Evolutionary conservation across 371 early-diverging fungal genomes (phyloP), one percentile per base, ranked within the genome.

Genomic region (Chytridium lagenaria): DNA sequence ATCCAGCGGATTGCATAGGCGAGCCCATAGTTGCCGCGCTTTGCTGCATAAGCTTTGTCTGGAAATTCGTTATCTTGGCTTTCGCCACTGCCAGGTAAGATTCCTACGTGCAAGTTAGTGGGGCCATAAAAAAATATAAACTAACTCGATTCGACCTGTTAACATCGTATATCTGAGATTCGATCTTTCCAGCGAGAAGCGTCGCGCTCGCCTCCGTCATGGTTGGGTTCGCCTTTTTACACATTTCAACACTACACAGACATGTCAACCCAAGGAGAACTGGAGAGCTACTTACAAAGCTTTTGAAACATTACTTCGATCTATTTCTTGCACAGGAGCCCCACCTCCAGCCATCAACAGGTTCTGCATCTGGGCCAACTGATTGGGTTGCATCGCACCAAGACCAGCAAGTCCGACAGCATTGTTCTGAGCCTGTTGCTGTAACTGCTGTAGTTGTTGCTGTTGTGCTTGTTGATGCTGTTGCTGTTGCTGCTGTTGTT

Each of bases 11-110:
- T 16, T 28, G 61, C 3, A 61, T 2, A 15, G 61, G 61, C 61
- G 61, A 61, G 3, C 61, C 61, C 61, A 61, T 61, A 15, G 61
- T 36, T 12, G 61, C 61, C 12, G 55, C 55, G 12, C 5, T n/a
- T 7, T 28, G 16, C 23, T 61, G 61, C 5, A 5, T 7, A 7
- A 61, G 16, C 61, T 61, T 61, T 7, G 19, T 37, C 16, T 37
- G 61, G 34, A 61, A 26, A 15, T 7, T 2, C 5, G 15, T 33
- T 34, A 61, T 7, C 23, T 61, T 61, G 12, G 30, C 19, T 26
- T 23, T 30, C 36, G 61, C 61, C 7, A 16, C 34, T 5, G 16
- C 19, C 61, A 61, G 10, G 23, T 61, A 61, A 22, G 7, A 7
- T 30, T 37, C 61, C 31, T 61, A 23, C 19, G 61, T 61, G 61